Base-by-base conservation (phyloP, 163 green algal genomes). In the Smithsoniella earleae region DNA sequence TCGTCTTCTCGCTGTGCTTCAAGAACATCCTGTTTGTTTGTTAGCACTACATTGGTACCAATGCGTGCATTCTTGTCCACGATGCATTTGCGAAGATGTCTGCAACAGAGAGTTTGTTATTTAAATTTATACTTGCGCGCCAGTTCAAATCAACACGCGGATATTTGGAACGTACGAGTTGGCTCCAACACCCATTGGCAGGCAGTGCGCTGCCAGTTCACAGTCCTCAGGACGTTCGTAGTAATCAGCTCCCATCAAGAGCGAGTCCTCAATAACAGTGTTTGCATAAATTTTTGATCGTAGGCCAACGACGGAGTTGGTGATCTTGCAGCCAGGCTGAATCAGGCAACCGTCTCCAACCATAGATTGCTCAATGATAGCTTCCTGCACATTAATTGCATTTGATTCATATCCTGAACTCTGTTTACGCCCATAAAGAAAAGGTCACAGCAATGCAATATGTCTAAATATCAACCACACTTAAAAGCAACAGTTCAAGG, bases 41-140 rank as follows among this genome's bases (percentile, higher is more conserved):
- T 77, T 74, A 97, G 90, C 46, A 90, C 74, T 52, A 88, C 90
- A 77, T 90, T 89, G n/a, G 74, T 80, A 66, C 93, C 95, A 54
- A 99, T 92, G 80, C 95, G 86, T 16, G 95, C 90, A 77, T 99
- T 99, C 89, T 99, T 99, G 86, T 99, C 95, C 20, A 98, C 83
- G 80, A 99, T 99, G 76, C 82, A 83, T 76, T 95, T 95, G 43
- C 77, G 76, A 72, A 95, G 27, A 13, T 69, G 58, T 33, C 58
- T 69, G 58, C 40, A 49, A 49, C 13, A 49, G 40, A 49, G 40
- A 10, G 13, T 10, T 10, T 49, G 40, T 13, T 13, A 10, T 13
- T 49, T 13, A 49, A 13, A 49, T 49, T 10, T 49, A 13, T 49
- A 49, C 13, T 10, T 22, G 10, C 40, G 40, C 13, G 40, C 40